Percentiles rank a stretch among this genome's conserved stretches.
Evolutionary conservation across 768 basidiomycete species (phyloP).

Genomic region (Cystofilobasidium capitatum): DNA sequence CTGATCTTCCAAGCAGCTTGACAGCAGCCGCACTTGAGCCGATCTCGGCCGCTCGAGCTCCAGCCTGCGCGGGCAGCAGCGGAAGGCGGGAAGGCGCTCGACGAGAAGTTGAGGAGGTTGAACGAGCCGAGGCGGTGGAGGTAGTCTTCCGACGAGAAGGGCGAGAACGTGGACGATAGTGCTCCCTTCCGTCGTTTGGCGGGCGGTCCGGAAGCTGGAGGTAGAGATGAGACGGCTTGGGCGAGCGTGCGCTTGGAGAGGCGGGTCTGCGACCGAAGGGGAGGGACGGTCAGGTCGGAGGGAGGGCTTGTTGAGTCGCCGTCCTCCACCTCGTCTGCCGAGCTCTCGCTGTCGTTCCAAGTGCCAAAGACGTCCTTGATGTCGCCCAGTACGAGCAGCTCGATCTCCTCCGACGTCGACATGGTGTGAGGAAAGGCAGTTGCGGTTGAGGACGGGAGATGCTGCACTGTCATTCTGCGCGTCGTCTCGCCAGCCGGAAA

Average conservation of each 20-base stretch:
- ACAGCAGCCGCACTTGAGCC: slow-evolving; percentile 2
- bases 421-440: not conserved
- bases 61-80: not conserved
- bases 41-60: not conserved
- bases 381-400: not conserved
- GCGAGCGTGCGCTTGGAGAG: not conserved
- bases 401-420: not conserved
- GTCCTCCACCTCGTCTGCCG: not conserved
- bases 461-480: not conserved
- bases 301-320: not conserved
- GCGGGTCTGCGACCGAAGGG: not conserved
- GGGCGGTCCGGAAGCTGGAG: not conserved
- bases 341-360: not conserved
- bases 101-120: slow-evolving; percentile 1
- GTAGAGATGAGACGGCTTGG: not conserved
- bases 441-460: not conserved
- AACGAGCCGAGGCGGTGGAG: not conserved
- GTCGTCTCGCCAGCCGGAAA: not conserved
- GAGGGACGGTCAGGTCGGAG: not conserved
- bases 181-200: not conserved
- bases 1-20: not conserved
- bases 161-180: not conserved
- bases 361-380: not conserved
- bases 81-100: not conserved
- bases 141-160: not conserved